Percentiles rank a stretch among this genome's conserved stretches.
phyloP scores from a whole-genome alignment of 2,329 filamentous ascomycete species.

The Lecanicillium sp. region DNA sequence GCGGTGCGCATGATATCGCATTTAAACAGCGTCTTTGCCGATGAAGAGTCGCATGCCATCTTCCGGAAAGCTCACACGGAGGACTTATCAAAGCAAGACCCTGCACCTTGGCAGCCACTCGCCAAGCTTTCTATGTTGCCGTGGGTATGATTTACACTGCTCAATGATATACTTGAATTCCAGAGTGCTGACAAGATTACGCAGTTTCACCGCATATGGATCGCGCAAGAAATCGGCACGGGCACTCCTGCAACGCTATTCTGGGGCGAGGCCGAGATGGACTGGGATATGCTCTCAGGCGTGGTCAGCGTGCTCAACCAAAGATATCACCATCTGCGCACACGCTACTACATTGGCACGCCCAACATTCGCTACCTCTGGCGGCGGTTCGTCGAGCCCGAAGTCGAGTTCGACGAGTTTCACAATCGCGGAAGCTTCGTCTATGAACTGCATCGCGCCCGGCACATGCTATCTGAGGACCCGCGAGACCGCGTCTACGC shows the following conservation, averaged over 20 bases:
- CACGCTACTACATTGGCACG: constrained; percentile 21
- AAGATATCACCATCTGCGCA: constrained; percentile 23
- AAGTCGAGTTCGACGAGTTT: constrained; percentile 15
- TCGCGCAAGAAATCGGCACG: constrained; percentile 29
- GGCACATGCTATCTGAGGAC: constrained; percentile 23
- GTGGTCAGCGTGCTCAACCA: constrained; percentile 24
- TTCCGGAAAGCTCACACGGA: constrained; percentile 23
- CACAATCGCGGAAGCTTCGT: constrained; percentile 26
- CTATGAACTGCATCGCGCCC: constrained; percentile 27
- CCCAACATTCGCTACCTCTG: constrained; percentile 25
- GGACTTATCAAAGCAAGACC: constrained; percentile 18
- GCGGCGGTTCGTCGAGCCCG: constrained; percentile 25
- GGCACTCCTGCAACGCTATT: constrained; percentile 22
- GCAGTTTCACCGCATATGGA: constrained; percentile 28
- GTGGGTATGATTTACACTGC: constrained; percentile 20
- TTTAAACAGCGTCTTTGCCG: constrained; percentile 19
- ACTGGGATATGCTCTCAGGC: constrained; percentile 23
- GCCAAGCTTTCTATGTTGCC: constrained; percentile 22
- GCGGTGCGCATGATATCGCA: constrained; percentile 20
- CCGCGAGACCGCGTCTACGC: constrained; percentile 27
- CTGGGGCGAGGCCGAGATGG: constrained; percentile 24
- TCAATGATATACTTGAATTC: constrained; percentile 2
- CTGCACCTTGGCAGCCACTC: constrained; percentile 22
- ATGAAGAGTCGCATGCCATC: constrained; percentile 19
- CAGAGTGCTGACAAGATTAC: not conserved